Conservation (phyloP, 768 basidiomycete species). For the Podaxis carcinomalis region DNA sequence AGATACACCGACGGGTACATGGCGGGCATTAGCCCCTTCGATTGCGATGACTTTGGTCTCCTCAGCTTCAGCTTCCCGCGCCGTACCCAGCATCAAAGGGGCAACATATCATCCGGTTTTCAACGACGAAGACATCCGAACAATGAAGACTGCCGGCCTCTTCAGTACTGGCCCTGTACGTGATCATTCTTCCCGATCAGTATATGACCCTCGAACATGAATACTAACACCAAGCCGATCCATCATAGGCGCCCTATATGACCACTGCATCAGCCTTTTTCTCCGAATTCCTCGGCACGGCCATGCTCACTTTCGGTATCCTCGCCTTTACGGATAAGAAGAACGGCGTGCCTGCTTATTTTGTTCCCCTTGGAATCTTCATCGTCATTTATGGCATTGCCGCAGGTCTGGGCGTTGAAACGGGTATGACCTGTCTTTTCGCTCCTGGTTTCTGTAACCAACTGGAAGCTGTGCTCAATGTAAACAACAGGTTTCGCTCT, state of each 20-base stretch:
- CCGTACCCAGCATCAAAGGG: no score
- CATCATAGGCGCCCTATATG: slow-evolving; percentile 31
- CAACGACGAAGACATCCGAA: slow-evolving; percentile 31
- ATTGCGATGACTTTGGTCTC: no score
- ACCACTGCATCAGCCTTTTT: slow-evolving; percentile 37
- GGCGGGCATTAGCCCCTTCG: no score
- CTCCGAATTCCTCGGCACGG: slow-evolving; percentile 56
- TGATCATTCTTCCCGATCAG: slow-evolving; percentile 2
- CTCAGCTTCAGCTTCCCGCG: no score
- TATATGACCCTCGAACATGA: background rate
- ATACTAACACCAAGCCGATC: background rate
- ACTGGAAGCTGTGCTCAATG: background rate
- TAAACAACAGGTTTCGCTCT: slow-evolving; percentile 28
- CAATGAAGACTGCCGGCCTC: slow-evolving; percentile 49
- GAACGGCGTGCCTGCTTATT: slow-evolving; percentile 47
- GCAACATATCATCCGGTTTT: background rate
- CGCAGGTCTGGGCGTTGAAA: slow-evolving; percentile 60
- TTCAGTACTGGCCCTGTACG: slow-evolving; percentile 62
- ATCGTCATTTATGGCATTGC: slow-evolving; percentile 47
- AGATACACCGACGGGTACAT: no score
- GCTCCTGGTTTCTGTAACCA: background rate
- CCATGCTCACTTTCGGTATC: slow-evolving; percentile 52
- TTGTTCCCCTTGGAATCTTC: slow-evolving; percentile 57
- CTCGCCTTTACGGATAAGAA: slow-evolving; percentile 49
- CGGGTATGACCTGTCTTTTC: slow-evolving; percentile 24